phyloP scores from a whole-genome alignment of 1,139 yeast genomes.

The Debaryomyces subglobosus region DNA sequence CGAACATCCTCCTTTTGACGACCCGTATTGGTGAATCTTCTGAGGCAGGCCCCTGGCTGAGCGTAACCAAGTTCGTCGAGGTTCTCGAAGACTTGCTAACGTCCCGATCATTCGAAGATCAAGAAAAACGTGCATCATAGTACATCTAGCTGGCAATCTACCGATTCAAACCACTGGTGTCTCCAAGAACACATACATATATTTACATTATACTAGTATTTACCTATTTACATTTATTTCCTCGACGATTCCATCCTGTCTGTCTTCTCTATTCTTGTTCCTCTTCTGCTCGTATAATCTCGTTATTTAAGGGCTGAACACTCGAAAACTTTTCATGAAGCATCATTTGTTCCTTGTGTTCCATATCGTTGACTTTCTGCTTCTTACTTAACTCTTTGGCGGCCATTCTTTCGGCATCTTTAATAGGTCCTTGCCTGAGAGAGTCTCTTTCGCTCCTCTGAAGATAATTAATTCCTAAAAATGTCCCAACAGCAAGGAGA shows the following conservation, averaged over 20 bases:
- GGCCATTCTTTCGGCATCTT: constrained; percentile 67
- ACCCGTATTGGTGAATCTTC: constrained; percentile 49
- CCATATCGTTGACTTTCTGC: constrained; percentile 61
- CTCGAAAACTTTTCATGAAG: constrained; percentile 64
- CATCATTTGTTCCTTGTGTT: constrained; percentile 74
- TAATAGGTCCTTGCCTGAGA: constrained; percentile 77
- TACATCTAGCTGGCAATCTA: constrained; percentile 41
- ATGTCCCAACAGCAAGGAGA: constrained; percentile 57
- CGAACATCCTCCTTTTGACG: constrained; percentile 42
- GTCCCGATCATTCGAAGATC: constrained; percentile 16
- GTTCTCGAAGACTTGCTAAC: neutral
- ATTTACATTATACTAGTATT: neutral
- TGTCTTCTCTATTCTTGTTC: neutral
- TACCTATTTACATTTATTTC: neutral
- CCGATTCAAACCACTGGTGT: constrained; percentile 44
- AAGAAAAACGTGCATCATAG: constrained; percentile 48
- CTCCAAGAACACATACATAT: constrained; percentile 55
- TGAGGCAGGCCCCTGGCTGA: constrained; percentile 32
- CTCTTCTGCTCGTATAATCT: constrained; percentile 40
- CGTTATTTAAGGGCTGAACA: constrained; percentile 61
- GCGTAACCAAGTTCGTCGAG: neutral
- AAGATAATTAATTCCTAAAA: constrained; percentile 67
- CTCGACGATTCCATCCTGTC: neutral
- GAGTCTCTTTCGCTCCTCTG: constrained; percentile 71
- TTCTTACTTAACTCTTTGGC: constrained; percentile 43